Evolutionary conservation across 495 filamentous ascomycete genomes (phyloP).

Genomic region (Penicillium cosmopolitanum): DNA sequence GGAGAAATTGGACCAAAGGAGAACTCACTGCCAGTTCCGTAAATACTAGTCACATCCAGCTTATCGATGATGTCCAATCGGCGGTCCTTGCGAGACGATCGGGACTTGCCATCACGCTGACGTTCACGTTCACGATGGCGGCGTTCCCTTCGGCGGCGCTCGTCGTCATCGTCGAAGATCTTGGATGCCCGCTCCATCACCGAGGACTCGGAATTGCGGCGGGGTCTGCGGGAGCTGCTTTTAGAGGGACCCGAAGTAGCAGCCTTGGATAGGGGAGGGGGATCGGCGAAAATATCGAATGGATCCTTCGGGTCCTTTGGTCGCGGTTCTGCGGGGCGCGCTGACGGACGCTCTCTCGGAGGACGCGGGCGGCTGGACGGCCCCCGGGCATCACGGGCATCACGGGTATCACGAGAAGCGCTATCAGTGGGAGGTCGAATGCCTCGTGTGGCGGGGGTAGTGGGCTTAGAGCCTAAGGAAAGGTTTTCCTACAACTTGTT

Average conservation of each 20-base stretch:
- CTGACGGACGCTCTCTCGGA: slow-evolving; percentile 34
- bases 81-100: slow-evolving; percentile 54
- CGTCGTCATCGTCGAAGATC: slow-evolving; percentile 70
- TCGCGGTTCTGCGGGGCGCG: slow-evolving; percentile 26
- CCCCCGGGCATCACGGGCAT: slow-evolving; percentile 33
- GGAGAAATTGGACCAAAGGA: background rate
- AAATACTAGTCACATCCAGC: slow-evolving; percentile 95
- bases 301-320: slow-evolving; percentile 46
- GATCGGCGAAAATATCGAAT: slow-evolving; percentile 66
- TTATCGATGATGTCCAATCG: slow-evolving; percentile 95
- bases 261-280: slow-evolving; percentile 40
- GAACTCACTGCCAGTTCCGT: slow-evolving; percentile 86
- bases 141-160: slow-evolving; percentile 72
- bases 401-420: slow-evolving; percentile 30
- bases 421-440: slow-evolving; percentile 47
- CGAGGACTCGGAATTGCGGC: slow-evolving; percentile 95
- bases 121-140: slow-evolving; percentile 71
- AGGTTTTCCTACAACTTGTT: slow-evolving; percentile 42
- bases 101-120: slow-evolving; percentile 57
- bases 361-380: slow-evolving; percentile 32
- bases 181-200: slow-evolving; percentile 67
- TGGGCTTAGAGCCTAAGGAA: slow-evolving; percentile 38
- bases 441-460: slow-evolving; percentile 37
- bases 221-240: slow-evolving; percentile 55
- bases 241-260: slow-evolving; percentile 31